A percentile compares a stretch with the other conserved stretches of the same genome.
Conservation (phyloP, 2,329 filamentous ascomycete species). For the Botrytis tulipae region DNA sequence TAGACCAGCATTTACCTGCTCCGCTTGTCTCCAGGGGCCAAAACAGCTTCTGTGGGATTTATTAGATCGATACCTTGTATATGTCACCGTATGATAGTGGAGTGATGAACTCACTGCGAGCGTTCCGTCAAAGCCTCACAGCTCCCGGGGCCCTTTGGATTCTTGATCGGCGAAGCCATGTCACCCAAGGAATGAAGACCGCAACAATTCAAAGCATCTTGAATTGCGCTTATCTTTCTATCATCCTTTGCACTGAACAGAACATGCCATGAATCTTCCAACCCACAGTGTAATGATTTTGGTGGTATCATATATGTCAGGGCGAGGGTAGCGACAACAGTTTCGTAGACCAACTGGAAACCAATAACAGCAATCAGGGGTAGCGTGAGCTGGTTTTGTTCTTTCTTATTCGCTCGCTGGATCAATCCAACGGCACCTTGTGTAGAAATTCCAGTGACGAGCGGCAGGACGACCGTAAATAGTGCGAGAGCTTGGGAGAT, state of each 20-base stretch:
- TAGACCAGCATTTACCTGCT: conserved; percentile 53
- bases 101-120: conserved; percentile 6
- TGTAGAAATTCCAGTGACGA: conserved; percentile 35
- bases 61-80: not conserved
- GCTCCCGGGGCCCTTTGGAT: not conserved
- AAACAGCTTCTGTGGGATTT: conserved; percentile 45
- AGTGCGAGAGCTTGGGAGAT: conserved; percentile 35
- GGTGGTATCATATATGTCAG: conserved; percentile 36
- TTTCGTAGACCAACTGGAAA: conserved; percentile 39
- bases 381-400: conserved; percentile 33
- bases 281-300: conserved; percentile 46
- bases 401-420: conserved; percentile 27
- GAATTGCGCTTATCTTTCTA: conserved; percentile 54
- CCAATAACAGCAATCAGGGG: conserved; percentile 36
- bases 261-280: conserved; percentile 56
- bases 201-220: conserved; percentile 66
- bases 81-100: too few relatives aligned
- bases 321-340: conserved; percentile 35
- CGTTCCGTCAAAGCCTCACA: conserved; percentile 24
- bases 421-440: conserved; percentile 30
- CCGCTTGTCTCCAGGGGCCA: conserved; percentile 54
- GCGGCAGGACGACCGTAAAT: conserved; percentile 35
- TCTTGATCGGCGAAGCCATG: conserved; percentile 54
- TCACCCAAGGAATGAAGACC: conserved; percentile 58
- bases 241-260: conserved; percentile 54